Base-by-base conservation (phyloP, 192 early-diverging fungal genomes). In the Linnemannia elongata region DNA sequence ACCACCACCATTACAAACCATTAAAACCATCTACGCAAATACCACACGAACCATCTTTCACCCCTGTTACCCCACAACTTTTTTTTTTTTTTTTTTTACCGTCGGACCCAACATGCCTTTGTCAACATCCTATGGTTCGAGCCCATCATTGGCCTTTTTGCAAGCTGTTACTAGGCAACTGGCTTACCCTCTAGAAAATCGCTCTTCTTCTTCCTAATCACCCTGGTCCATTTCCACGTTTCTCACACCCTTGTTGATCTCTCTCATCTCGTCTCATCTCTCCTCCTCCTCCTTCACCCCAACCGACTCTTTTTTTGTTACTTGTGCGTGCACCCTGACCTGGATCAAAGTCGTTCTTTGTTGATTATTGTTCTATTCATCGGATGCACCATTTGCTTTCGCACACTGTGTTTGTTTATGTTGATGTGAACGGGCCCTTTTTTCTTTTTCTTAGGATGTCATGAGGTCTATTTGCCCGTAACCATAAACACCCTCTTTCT, bases 51-150 rank as follows among this genome's bases (percentile, higher is more conserved):
- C 10, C 30, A 66, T 66, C 30, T 0, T 20, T 18, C n/a, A 10
- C 60, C 60, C 60, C 60, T 66, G 8, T 33, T 66, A 66, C 60
- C 60, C 60, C 60, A 66, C 60, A 33, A 66, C 60, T 66, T 66
- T 66, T 66, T 55, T 33, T 66, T 30, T 4, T 30, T 30, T 66
- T 66, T 66, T 66, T 55, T 33, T 66, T 30, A 15, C 60, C 30
- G n/a, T 66, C 27, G 10, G 24, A 60, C 13, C 13, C 24, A 33
- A 33, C 60, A 66, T 66, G 3, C 60, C 60, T 66, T 66, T 33
- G 60, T 63, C 35, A 30, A 12, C 13, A 24, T 6, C 27, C 30
- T 15, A 66, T 66, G 60, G 55, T 8, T 60, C n/a, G 49, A 52
- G 18, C 49, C 18, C 3, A 52, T 52, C 49, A 52, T 52, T 52